Base-by-base conservation (phyloP, 305 asterid species). In the Plantago lanceolata region DNA sequence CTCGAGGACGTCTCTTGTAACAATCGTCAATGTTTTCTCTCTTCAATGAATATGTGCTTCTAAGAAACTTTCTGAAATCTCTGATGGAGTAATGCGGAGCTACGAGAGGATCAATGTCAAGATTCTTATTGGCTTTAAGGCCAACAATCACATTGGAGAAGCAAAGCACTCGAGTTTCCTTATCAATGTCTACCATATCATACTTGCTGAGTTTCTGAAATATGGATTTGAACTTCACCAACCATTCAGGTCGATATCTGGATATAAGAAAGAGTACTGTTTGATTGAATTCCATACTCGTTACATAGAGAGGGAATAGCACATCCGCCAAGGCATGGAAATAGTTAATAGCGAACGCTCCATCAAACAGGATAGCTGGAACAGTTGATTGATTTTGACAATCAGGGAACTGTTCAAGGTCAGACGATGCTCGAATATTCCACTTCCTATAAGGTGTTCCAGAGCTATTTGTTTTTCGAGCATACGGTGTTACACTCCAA, bases 281-380 rank as follows among this genome's bases (percentile, higher is more conserved):
- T 3, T 82, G 67, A 19, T 82, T 68, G 73, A 84, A 86, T 5
- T 52, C 73, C 2, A 57, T 71, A 11, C 90, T 72, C 1, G 93
- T 84, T 16, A 68, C 40, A 73, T 67, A 86, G 21, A 84, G 75
- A 0, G 93, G 93, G 48, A 86, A 57, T 59, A 88, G 63, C 19
- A 88, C 71, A 63, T 88, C 95, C 40, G 80, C 21, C 73, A 86
- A 76, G 65, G 70, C 77, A 68, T 89, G 96, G 82, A 76, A 89
- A 20, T 29, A 70, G 76, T 89, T 86, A 3, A 76, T 81, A 20
- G 51, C 51, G 13, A 9, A 43, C 24, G 51, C 26, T 9, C 59
- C 59, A 16, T 71, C 56, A 81, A 89, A 86, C 14, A 86, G 59
- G 69, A 86, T 19, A 2, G 87, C 93, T 0, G 90, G 87, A 43